Evolutionary conservation across 2,329 filamentous ascomycete genomes (phyloP).

Genomic region (Rosellinia necatrix): DNA sequence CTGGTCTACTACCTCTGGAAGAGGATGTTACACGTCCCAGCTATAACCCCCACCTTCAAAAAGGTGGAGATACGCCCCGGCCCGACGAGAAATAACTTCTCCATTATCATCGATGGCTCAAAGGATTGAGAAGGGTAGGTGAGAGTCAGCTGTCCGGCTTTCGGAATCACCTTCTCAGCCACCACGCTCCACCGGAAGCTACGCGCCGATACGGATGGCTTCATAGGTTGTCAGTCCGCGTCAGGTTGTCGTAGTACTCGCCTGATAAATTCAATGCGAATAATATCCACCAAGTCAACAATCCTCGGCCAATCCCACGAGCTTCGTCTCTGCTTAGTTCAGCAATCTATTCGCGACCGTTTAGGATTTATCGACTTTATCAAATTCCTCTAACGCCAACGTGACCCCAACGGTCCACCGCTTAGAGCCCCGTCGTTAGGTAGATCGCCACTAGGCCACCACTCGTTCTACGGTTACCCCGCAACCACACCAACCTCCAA

Average conservation of each 20-base stretch:
- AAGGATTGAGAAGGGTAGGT: slow-evolving; percentile 15
- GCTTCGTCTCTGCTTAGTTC: neutral
- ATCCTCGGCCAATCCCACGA: slow-evolving; percentile 15
- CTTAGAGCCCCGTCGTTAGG: slow-evolving; percentile 8
- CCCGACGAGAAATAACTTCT: slow-evolving; percentile 84
- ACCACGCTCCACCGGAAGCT: neutral
- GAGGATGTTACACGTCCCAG: slow-evolving; percentile 42
- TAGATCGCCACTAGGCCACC: slow-evolving; percentile 18
- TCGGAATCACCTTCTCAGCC: neutral
- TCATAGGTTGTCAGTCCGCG: slow-evolving; percentile 12
- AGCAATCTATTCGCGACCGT: slow-evolving; percentile 10
- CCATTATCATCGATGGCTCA: slow-evolving; percentile 64
- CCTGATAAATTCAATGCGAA: slow-evolving; percentile 10
- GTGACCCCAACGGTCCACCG: neutral
- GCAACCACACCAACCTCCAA: slow-evolving; percentile 21
- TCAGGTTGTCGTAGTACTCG: slow-evolving; percentile 7
- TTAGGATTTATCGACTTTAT: slow-evolving; percentile 16
- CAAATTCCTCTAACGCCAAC: slow-evolving; percentile 6
- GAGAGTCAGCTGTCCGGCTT: slow-evolving; percentile 10
- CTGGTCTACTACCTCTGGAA: slow-evolving; percentile 90
- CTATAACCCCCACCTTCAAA: slow-evolving; percentile 50
- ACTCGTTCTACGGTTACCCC: slow-evolving; percentile 25
- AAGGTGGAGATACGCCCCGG: slow-evolving; percentile 83
- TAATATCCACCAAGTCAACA: neutral
- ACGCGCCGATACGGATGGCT: neutral